Percentiles rank a stretch among this genome's conserved stretches.
phyloP scores from a whole-genome alignment of 768 basidiomycete species.

The Leccinum longicurvipes region DNA sequence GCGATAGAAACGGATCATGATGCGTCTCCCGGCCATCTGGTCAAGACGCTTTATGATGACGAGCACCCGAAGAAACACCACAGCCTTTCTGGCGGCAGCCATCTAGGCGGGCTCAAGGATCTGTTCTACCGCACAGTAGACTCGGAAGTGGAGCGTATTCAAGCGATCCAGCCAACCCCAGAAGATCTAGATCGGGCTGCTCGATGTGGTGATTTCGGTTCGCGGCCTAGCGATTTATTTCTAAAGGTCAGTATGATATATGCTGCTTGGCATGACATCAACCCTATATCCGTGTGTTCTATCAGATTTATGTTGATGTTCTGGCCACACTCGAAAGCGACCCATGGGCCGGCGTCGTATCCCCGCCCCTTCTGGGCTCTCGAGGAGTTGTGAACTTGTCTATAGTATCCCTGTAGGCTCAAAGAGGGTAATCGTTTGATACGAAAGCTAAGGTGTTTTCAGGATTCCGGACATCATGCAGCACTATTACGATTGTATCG shows the following conservation, averaged over 20 bases:
- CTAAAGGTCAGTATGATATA: conserved; percentile 43
- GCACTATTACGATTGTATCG: conserved; percentile 62
- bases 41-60: conserved; percentile 38
- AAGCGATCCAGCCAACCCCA: conserved; percentile 26
- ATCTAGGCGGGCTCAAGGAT: conserved; percentile 19
- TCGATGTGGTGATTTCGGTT: conserved; percentile 50
- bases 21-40: conserved; percentile 34
- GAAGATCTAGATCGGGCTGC: conserved; percentile 46
- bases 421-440: not conserved
- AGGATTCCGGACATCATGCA: conserved; percentile 72
- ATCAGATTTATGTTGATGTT: conserved; percentile 61
- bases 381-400: conserved; percentile 61
- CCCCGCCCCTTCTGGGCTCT: conserved; percentile 60
- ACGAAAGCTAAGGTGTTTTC: conserved; percentile 7
- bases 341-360: conserved; percentile 53
- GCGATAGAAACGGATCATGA: conserved; percentile 28
- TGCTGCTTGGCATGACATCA: not conserved
- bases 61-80: conserved; percentile 26
- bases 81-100: conserved; percentile 11
- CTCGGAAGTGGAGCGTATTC: conserved; percentile 18
- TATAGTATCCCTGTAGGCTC: conserved; percentile 52
- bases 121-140: conserved; percentile 16
- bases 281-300: not conserved
- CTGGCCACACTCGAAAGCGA: conserved; percentile 54
- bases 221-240: conserved; percentile 56